Base-by-base conservation (phyloP, 345 rosid genomes). In the Citrus hindsii region DNA sequence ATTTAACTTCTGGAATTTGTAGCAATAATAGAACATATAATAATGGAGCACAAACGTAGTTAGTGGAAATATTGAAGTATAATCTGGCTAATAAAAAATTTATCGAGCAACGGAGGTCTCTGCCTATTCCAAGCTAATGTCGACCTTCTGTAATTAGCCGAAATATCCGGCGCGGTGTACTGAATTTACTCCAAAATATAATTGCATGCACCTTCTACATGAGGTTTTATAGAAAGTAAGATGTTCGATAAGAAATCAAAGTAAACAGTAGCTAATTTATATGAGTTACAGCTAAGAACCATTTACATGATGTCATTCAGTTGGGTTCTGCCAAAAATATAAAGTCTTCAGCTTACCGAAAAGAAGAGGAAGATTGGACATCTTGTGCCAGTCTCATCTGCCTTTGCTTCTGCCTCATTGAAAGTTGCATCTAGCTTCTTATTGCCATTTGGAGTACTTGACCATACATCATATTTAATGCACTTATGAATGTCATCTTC, bases 401-500 rank as follows among this genome's bases (percentile, higher is more conserved):
- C 80, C 79, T 75, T 86, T 32, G 80, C 77, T 80, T 87, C 90
- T 33, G 86, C 89, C 67, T 86, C 88, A 42, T 73, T 82, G 82
- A 82, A 92, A 67, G 91, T 88, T 27, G 91, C 93, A 85, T 91
- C 91, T 48, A 92, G 87, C 80, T 91, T 92, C 85, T 85, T 91
- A 80, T 91, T 92, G 40, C 97, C 97, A 62, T 82, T 87, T 14
- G 83, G 76, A 53, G 97, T 92, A 74, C 97, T 92, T 22, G 97
- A 80, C 97, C 97, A 92, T 24, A 92, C 95, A 3, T 86, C 85
- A 81, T 88, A 92, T 80, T 92, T 93, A 75, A 93, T 83, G 75
- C 90, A 88, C 83, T 93, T 91, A 77, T 91, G 97, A 65, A 93
- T 83, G 82, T 93, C 93, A 79, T 91, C 97, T 81, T 92, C 97